These are phyloP conservation scores for Seiridium unicorne DNA, from an alignment of 2,329 filamentous ascomycete genomes.

Conservation along the genomic window DNA sequence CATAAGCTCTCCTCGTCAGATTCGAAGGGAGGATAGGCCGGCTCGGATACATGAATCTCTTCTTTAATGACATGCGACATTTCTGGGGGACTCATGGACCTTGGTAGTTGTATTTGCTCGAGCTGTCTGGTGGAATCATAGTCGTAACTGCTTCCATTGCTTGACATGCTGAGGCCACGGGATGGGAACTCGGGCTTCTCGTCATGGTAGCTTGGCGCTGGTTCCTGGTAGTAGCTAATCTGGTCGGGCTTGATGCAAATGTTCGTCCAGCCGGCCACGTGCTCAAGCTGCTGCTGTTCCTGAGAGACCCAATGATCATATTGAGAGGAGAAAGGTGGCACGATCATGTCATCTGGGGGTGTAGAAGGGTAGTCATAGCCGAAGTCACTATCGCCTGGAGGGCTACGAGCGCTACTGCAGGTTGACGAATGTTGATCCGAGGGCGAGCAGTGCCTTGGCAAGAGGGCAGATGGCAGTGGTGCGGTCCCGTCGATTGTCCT, in stretches of 20 bases:
- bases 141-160: constrained; percentile 23
- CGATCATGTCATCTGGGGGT: constrained; percentile 30
- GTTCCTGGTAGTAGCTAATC: constrained; percentile 30
- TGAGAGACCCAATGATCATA: constrained; percentile 22
- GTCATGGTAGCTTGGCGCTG: constrained; percentile 24
- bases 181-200: constrained; percentile 24
- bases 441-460: constrained; percentile 32
- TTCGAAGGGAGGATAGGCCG: constrained; percentile 14
- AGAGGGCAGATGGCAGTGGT: constrained; percentile 16
- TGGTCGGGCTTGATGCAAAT: constrained; percentile 33
- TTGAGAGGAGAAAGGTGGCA: constrained; percentile 26
- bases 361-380: constrained; percentile 34
- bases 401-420: constrained; percentile 35
- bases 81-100: constrained; percentile 24
- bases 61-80: constrained; percentile 20
- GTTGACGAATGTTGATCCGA: constrained; percentile 35
- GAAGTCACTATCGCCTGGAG: constrained; percentile 37
- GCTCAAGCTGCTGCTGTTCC: constrained; percentile 24
- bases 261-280: constrained; percentile 27
- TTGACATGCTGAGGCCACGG: constrained; percentile 30
- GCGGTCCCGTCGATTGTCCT: constrained; percentile 13
- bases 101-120: constrained; percentile 13
- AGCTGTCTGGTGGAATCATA: constrained; percentile 15
- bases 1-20: constrained; percentile 13
- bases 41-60: constrained; percentile 17